A percentile compares a stretch with the other conserved stretches of the same genome.
These are phyloP conservation scores for Phialocephala sp. DNA, from an alignment of 2,329 filamentous ascomycete genomes.

Conservation along the genomic window DNA sequence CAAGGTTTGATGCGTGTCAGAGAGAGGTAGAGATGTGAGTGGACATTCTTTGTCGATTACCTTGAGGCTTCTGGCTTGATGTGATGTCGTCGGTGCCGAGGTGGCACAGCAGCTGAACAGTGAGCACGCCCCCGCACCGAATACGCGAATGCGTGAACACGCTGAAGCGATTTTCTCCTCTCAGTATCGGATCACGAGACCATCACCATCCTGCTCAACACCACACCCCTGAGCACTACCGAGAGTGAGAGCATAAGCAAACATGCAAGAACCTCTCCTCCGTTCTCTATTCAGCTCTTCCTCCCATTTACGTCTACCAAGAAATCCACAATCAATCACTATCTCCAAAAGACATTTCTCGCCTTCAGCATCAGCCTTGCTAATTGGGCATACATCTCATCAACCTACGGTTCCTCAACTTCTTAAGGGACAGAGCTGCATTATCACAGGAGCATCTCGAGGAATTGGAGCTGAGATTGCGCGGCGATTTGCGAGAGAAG, in stretches of 20 bases:
- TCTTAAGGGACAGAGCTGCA: constrained; percentile 25
- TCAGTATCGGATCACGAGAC: constrained; percentile 1
- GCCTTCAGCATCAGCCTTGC: not conserved
- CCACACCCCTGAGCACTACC: not conserved
- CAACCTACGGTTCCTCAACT: not conserved
- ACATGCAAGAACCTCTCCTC: not conserved
- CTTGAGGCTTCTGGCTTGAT: not conserved
- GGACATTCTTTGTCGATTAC: no score
- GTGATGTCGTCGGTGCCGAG: not conserved
- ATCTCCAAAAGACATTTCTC: not conserved
- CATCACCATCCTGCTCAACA: not conserved
- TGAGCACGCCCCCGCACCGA: no score
- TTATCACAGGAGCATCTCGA: constrained; percentile 74
- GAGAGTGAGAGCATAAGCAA: not conserved
- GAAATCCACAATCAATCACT: not conserved
- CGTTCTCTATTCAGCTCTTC: not conserved
- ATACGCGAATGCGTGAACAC: not conserved
- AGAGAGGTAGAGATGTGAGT: no score
- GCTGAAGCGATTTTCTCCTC: not conserved
- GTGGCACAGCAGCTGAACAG: not conserved
- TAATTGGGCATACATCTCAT: not conserved
- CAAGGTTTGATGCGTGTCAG: not conserved
- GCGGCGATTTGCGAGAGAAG: constrained; percentile 65
- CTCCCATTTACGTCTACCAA: not conserved
- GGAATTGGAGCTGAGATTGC: constrained; percentile 75